Percentiles rank a stretch among this genome's conserved stretches.
Evolutionary conservation across 441 rosid genomes (phyloP).

Genomic region (Pelargonium cotyledonis): DNA sequence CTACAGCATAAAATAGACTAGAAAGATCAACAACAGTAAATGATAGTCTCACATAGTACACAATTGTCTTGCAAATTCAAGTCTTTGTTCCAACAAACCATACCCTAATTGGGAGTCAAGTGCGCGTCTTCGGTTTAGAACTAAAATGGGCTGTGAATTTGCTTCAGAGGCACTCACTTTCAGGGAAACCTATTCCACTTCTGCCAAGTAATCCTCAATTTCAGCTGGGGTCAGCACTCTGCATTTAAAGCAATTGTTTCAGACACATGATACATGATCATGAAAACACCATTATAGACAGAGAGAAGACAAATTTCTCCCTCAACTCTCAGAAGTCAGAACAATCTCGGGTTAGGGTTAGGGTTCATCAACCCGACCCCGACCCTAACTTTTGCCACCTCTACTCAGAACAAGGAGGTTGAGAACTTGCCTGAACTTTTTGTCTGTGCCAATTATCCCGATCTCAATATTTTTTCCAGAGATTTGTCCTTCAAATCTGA

Average conservation of each 20-base stretch:
- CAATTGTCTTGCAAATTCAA: neutral
- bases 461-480: slow-evolving; percentile 93
- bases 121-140: neutral
- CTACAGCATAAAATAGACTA: neutral
- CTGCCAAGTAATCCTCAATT: slow-evolving; percentile 72
- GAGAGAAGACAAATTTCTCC: no score
- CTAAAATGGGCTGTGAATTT: neutral
- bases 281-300: neutral
- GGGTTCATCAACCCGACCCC: no score
- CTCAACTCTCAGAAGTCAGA: neutral
- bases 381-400: no score
- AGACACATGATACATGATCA: neutral
- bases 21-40: neutral
- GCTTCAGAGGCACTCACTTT: no score
- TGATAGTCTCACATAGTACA: neutral
- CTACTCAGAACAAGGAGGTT: neutral
- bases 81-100: neutral
- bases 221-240: slow-evolving; percentile 79
- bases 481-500: slow-evolving; percentile 95
- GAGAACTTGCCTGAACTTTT: slow-evolving; percentile 63
- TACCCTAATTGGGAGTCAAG: neutral
- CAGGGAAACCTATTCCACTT: slow-evolving; percentile 46
- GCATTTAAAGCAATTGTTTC: slow-evolving; percentile 15
- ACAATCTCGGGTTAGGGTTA: no score
- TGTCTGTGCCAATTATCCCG: slow-evolving; percentile 82